phyloP scores from a whole-genome alignment of 345 rosid species.

The Psidium friedrichsthalianum region DNA sequence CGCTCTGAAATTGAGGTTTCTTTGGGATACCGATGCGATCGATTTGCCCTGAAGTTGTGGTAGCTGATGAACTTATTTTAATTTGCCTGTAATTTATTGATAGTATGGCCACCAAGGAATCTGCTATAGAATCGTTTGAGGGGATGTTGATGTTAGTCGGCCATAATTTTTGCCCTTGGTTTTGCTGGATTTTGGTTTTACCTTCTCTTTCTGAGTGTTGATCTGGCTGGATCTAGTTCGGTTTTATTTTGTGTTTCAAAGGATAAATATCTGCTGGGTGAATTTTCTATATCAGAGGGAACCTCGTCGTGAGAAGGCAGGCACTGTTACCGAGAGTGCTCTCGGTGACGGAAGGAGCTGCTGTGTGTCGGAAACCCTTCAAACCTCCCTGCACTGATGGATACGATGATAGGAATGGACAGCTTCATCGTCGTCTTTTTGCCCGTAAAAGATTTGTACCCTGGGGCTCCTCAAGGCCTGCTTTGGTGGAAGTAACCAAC shows the following conservation, averaged over 20 bases:
- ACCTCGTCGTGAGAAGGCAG: conserved; percentile 73
- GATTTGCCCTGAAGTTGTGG: not conserved
- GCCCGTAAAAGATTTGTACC: conserved; percentile 94
- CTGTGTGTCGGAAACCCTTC: conserved; percentile 87
- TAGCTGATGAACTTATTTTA: not conserved
- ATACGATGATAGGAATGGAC: conserved; percentile 34
- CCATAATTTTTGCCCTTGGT: not conserved
- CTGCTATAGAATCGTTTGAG: not conserved
- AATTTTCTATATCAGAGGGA: conserved; percentile 42
- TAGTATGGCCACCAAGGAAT: not conserved
- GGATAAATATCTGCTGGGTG: not conserved
- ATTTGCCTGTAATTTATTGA: not conserved
- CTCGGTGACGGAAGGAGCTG: conserved; percentile 81
- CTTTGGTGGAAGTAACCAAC: conserved; percentile 33
- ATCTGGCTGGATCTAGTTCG: not conserved
- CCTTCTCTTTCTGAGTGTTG: not conserved
- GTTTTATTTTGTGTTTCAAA: not conserved
- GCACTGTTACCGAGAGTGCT: conserved; percentile 78
- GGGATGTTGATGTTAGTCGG: not conserved
- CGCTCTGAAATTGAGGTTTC: not conserved
- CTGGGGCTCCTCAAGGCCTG: conserved; percentile 77
- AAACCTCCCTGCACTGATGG: conserved; percentile 73
- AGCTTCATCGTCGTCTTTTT: conserved; percentile 71
- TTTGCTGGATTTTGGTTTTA: not conserved
- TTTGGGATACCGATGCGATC: not conserved